Evolutionary conservation across 495 filamentous ascomycete genomes (phyloP).

Genomic region (Penicillium maclennaniae): DNA sequence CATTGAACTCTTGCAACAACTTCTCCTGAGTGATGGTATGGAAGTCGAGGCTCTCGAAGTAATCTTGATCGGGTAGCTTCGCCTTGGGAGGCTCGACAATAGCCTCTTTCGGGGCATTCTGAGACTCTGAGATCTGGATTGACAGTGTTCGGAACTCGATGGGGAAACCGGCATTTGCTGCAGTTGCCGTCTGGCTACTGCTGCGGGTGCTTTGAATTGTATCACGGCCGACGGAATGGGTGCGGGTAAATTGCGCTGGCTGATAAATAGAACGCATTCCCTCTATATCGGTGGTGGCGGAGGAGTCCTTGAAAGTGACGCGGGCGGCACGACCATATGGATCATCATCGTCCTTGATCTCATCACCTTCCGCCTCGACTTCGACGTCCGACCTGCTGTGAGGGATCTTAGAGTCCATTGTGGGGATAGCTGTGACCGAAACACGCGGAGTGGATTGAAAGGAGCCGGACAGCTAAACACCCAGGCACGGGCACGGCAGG

Average conservation of each 20-base stretch:
- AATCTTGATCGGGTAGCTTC: slow-evolving; percentile 32
- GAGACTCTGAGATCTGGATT: slow-evolving; percentile 42
- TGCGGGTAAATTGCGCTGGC: slow-evolving; percentile 12
- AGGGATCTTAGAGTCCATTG: slow-evolving; percentile 5
- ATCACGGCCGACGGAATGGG: slow-evolving; percentile 24
- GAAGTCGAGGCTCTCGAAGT: slow-evolving; percentile 41
- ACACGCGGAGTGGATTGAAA: background rate
- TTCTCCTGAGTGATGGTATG: slow-evolving; percentile 29
- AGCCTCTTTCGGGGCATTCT: slow-evolving; percentile 26
- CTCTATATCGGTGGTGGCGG: slow-evolving; percentile 13
- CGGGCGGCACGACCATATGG: slow-evolving; percentile 9
- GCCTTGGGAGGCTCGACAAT: slow-evolving; percentile 16
- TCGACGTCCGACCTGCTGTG: slow-evolving; percentile 15
- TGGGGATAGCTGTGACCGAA: slow-evolving; percentile 4
- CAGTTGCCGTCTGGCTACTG: slow-evolving; percentile 3
- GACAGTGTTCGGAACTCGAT: slow-evolving; percentile 47
- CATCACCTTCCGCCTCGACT: slow-evolving; percentile 16
- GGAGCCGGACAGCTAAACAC: slow-evolving; percentile 11
- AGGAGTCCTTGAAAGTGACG: slow-evolving; percentile 25
- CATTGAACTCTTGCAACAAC: slow-evolving; percentile 33
- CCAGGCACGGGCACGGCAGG: slow-evolving; percentile 10
- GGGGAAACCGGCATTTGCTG: slow-evolving; percentile 26
- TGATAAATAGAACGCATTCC: slow-evolving; percentile 23
- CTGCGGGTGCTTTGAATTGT: slow-evolving; percentile 18
- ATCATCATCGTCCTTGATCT: slow-evolving; percentile 11